phyloP scores from a whole-genome alignment of 2,329 filamentous ascomycete genomes.

The Ophiostoma montium region DNA sequence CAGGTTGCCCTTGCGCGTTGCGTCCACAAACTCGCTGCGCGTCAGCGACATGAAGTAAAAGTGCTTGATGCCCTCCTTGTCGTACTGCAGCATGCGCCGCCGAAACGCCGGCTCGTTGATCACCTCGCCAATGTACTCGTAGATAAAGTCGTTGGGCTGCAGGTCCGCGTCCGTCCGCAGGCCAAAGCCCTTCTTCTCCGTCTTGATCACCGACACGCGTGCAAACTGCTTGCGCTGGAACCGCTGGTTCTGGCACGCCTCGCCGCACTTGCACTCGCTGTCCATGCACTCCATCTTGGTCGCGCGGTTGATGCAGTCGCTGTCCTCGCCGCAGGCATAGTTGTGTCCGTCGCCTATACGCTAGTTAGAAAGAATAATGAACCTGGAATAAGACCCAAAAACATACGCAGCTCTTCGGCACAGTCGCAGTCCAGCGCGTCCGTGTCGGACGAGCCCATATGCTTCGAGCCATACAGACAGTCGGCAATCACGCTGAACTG shows the following conservation, averaged over 20 bases:
- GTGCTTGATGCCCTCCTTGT: conserved; percentile 93
- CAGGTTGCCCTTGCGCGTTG: conserved; percentile 90
- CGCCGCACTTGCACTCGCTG: conserved; percentile 74
- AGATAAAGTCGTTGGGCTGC: conserved; percentile 79
- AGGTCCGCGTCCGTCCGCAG: conserved; percentile 69
- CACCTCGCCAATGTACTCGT: conserved; percentile 96
- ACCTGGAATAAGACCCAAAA: background rate
- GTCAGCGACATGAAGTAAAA: conserved; percentile 99
- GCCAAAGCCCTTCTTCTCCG: conserved; percentile 93
- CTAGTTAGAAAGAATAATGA: conserved; percentile 14
- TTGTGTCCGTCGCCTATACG: conserved; percentile 49
- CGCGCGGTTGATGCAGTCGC: conserved; percentile 94
- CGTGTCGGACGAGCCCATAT: conserved; percentile 81
- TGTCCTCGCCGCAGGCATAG: conserved; percentile 84
- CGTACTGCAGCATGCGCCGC: conserved; percentile 81
- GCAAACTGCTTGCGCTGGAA: conserved; percentile 87
- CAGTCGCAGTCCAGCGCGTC: conserved; percentile 91
- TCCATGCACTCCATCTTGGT: conserved; percentile 93
- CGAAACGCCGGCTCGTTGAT: conserved; percentile 88
- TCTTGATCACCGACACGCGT: conserved; percentile 87
- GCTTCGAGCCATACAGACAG: conserved; percentile 84
- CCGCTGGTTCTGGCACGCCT: conserved; percentile 82
- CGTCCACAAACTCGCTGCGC: conserved; percentile 93
- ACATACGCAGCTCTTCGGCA: conserved; percentile 85
- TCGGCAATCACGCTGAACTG: conserved; percentile 71